Evolutionary conservation across 164 flowering plant genomes (phyloP).

Genomic region (Vitis riparia): DNA sequence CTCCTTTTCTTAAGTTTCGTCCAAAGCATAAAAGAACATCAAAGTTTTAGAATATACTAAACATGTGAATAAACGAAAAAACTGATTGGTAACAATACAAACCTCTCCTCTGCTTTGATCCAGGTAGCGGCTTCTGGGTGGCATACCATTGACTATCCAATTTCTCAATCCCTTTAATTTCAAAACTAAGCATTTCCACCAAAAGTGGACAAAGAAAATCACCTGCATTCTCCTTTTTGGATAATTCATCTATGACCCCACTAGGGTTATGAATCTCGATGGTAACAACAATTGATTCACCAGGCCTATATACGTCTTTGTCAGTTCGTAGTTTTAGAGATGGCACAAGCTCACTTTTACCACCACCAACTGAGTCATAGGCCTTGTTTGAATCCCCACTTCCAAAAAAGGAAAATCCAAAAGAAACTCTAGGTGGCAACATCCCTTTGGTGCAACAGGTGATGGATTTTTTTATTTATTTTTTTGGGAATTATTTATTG

Average conservation of each 20-base stretch:
- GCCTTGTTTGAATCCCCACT: constrained; percentile 29
- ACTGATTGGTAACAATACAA: neutral
- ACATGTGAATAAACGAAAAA: too few relatives aligned
- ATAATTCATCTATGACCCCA: constrained; percentile 1
- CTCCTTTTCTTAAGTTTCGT: too few relatives aligned
- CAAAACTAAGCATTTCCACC: constrained; percentile 67
- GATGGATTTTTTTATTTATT: too few relatives aligned
- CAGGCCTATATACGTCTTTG: constrained; percentile 81
- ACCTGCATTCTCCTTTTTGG: constrained; percentile 11
- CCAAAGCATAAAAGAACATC: neutral
- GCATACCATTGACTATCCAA: constrained; percentile 87
- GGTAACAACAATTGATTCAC: constrained; percentile 60
- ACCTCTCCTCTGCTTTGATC: constrained; percentile 80
- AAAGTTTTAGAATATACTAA: too few relatives aligned
- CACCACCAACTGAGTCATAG: constrained; percentile 4
- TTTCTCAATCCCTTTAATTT: constrained; percentile 83
- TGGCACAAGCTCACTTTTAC: constrained; percentile 31
- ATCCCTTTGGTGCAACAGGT: neutral
- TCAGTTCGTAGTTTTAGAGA: constrained; percentile 57
- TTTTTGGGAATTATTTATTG: too few relatives aligned
- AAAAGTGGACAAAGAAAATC: constrained; percentile 40
- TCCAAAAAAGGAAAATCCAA: constrained; percentile 65
- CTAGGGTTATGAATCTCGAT: constrained; percentile 49
- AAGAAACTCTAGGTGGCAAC: constrained; percentile 22
- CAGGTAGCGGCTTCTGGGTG: constrained; percentile 61